Evolutionary conservation across 2,329 filamentous ascomycete genomes (phyloP), one percentile per base, ranked within the genome.

Genomic region (Paracoccidioides lutzii): DNA sequence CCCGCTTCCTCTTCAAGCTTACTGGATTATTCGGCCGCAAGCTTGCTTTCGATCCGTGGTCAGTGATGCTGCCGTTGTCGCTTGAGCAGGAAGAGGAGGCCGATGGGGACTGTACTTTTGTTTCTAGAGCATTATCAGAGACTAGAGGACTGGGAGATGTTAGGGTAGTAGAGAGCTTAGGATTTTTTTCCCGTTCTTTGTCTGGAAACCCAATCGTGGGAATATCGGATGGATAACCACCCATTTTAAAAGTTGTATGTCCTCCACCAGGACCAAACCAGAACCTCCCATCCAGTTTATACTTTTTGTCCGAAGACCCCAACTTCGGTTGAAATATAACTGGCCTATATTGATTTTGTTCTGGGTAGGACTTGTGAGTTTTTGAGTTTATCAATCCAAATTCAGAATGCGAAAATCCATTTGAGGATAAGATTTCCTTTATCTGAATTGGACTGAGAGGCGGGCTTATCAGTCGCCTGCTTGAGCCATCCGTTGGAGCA

Each of bases 251-350:
- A 7, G 32, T 45, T 9, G 55, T 49, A 37, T 52, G 40, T 33
- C 28, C 42, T 3, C 48, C 55, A 8, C 59, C 55, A 37, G 60
- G 53, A 15, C 62, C 58, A 48, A 74, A 73, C 61, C 68, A 70
- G 56, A 73, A 80, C 50, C 73, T 75, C 7, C 77, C 77, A 37
- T 71, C 66, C 48, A 69, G 57, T 43, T 72, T 69, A 65, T 82
- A 83, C 61, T 81, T 82, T 28, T 75, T 69, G 62, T 80, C 76
- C 55, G 76, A 75, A 30, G 71, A 61, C 42, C 69, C 68, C 55
- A 80, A 63, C 52, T 72, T 74, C 40, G 70, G 69, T 59, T 73
- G 75, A 63, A 83, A 83, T 7, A 66, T 61, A 6, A 82, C 68
- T 0, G 79, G 76, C 42, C 73, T 69, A 60, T 81, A 82, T 49